Conservation (phyloP, 2,329 filamentous ascomycete genomes). For the Venturia pyrina region DNA sequence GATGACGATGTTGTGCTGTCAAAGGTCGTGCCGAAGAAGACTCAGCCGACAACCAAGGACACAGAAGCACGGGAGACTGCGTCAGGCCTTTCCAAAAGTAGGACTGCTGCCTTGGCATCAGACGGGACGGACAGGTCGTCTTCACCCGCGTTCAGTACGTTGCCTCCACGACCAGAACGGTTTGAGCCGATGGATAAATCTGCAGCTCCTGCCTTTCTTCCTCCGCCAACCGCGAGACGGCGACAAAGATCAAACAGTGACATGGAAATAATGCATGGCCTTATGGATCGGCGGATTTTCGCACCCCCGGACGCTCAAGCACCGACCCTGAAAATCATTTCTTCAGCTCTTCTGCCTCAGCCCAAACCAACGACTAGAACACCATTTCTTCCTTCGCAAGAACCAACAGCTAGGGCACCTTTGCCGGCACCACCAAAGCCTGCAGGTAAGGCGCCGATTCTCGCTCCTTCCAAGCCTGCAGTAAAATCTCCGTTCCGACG, state of each 20-base stretch:
- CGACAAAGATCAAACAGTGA: conserved; percentile 13
- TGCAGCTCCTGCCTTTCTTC: conserved; percentile 10
- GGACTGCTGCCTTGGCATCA: conserved; percentile 10
- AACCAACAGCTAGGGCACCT: neutral
- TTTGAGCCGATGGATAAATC: conserved; percentile 18
- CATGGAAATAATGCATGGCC: conserved; percentile 20
- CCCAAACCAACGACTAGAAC: neutral
- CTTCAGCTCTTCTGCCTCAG: neutral
- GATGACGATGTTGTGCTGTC: neutral
- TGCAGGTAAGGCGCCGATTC: neutral
- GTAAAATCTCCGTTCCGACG: conserved; percentile 11
- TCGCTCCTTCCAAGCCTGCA: neutral
- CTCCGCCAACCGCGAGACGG: neutral
- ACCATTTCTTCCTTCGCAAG: neutral
- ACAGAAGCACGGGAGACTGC: neutral
- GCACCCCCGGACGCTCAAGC: neutral
- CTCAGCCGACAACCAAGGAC: conserved; percentile 7
- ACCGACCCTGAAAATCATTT: neutral
- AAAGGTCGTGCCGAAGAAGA: neutral
- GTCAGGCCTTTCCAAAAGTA: neutral
- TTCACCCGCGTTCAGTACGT: neutral
- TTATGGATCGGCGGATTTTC: conserved; percentile 20
- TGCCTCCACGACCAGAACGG: neutral
- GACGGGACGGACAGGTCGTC: conserved; percentile 9
- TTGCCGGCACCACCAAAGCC: neutral